phyloP scores from a whole-genome alignment of 768 basidiomycete species.

The Mycena haematopus region DNA sequence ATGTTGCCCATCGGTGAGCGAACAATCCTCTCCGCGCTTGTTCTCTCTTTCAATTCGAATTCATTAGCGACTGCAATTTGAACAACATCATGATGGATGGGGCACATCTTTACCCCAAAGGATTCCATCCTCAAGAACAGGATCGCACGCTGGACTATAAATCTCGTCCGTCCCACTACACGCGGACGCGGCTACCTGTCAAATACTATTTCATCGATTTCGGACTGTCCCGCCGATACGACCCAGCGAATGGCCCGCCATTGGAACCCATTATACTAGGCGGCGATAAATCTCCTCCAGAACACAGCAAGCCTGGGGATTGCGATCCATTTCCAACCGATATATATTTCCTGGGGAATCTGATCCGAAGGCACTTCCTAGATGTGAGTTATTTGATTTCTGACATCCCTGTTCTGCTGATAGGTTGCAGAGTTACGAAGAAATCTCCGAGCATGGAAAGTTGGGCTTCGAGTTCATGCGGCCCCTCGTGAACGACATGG shows the following conservation, averaged over 20 bases:
- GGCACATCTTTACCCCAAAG: constrained; percentile 32
- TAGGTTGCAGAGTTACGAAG: neutral
- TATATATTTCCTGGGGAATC: constrained; percentile 51
- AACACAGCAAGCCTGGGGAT: constrained; percentile 33
- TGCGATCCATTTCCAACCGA: constrained; percentile 51
- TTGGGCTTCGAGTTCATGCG: constrained; percentile 41
- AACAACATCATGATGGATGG: constrained; percentile 47
- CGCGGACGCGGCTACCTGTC: constrained; percentile 37
- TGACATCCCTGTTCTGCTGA: neutral
- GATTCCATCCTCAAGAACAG: constrained; percentile 34
- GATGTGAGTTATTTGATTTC: constrained; percentile 31
- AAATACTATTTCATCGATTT: constrained; percentile 49
- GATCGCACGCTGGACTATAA: constrained; percentile 26
- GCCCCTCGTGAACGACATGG: constrained; percentile 44
- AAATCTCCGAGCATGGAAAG: neutral
- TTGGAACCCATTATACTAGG: constrained; percentile 40
- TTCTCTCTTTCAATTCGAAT: neutral
- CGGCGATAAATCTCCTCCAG: constrained; percentile 53
- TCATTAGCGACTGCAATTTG: constrained; percentile 31
- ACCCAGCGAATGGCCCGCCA: constrained; percentile 34
- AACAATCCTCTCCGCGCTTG: too few relatives aligned
- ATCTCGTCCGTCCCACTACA: constrained; percentile 27
- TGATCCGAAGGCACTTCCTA: constrained; percentile 9
- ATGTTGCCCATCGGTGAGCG: constrained; percentile 37
- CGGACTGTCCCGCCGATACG: constrained; percentile 39